Evolutionary conservation across 257 asterid species (phyloP).

Genomic region (Coffea eugenioides): DNA sequence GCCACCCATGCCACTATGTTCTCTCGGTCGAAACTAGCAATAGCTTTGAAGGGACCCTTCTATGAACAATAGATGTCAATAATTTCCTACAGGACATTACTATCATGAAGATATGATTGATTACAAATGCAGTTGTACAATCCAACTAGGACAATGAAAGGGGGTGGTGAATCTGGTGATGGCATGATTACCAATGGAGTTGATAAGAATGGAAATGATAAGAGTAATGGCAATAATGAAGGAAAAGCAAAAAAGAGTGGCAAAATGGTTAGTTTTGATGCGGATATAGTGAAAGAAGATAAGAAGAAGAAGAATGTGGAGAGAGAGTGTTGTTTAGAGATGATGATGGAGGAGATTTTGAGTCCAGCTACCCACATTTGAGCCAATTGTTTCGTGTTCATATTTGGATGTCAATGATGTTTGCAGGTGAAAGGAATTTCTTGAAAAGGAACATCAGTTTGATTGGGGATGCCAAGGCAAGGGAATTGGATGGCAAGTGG

Average conservation of each 20-base stretch:
- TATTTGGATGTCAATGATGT: background rate
- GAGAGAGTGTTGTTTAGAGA: background rate
- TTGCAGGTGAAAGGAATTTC: constrained; percentile 10
- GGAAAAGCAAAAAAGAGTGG: constrained; percentile 6
- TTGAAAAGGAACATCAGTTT: constrained; percentile 33
- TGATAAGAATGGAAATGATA: constrained; percentile 8
- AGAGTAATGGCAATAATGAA: background rate
- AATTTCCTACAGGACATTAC: too few relatives aligned
- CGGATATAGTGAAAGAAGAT: background rate
- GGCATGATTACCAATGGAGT: background rate
- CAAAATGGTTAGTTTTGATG: background rate
- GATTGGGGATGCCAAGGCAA: constrained; percentile 44
- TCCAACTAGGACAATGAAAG: constrained; percentile 36
- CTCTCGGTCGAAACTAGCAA: too few relatives aligned
- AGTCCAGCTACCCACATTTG: constrained; percentile 38
- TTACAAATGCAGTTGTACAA: too few relatives aligned
- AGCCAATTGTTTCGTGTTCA: constrained; percentile 22
- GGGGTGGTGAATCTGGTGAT: constrained; percentile 33
- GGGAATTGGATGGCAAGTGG: constrained; percentile 56
- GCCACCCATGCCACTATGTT: too few relatives aligned
- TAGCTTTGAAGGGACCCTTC: too few relatives aligned
- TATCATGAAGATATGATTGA: too few relatives aligned
- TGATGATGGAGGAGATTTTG: constrained; percentile 23
- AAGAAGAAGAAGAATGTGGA: background rate
- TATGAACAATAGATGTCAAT: too few relatives aligned